Base-by-base conservation (phyloP, 2,329 filamentous ascomycete species). In the Venturia carpophila region DNA sequence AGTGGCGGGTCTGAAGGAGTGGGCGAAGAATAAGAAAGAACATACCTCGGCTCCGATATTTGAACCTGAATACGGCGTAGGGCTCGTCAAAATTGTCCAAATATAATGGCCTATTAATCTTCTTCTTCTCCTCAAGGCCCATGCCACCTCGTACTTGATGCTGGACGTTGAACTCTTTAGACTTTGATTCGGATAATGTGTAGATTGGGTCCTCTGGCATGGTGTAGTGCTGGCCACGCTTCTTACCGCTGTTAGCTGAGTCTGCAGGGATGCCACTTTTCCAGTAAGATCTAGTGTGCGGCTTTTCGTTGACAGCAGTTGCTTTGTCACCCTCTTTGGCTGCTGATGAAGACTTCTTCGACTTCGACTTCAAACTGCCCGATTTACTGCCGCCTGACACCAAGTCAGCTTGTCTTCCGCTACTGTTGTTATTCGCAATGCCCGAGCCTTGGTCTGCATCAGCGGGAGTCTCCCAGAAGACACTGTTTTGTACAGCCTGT, bases 41-140 rank as follows among this genome's bases (percentile, higher is more conserved):
- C 67, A 62, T 69, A 43, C 67, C 68, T 63, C 67, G 70, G 63
- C 72, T 75, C 2, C 79, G 74, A 66, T 80, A 81, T 64, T 78
- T 78, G 74, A 81, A 81, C n/a, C 74, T 73, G 69, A 81, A 81
- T 13, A 80, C 75, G 0, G 78, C 79, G 66, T 79, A 81, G 30
- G 77, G 76, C 58, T 68, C 64, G 17, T 72, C 67, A 69, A 76
- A 72, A 11, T n/a, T 66, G 56, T 67, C 65, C 56, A 58, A 45
- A 21, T 65, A 65, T 1, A 39, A n/a, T n/a, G 74, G 72, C 19
- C 64, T 69, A 1, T 71, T 70, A 0, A 74, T 67, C 0, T 69
- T 69, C 67, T 80, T 78, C 1, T 70, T 67, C 65, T 80, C 80
- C 19, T 69, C 65, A 1, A 70, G 72, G 1, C 75, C 77, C 64